Evolutionary conservation across 2,329 filamentous ascomycete genomes (phyloP).

Genomic region (Plenodomus biglobosus): DNA sequence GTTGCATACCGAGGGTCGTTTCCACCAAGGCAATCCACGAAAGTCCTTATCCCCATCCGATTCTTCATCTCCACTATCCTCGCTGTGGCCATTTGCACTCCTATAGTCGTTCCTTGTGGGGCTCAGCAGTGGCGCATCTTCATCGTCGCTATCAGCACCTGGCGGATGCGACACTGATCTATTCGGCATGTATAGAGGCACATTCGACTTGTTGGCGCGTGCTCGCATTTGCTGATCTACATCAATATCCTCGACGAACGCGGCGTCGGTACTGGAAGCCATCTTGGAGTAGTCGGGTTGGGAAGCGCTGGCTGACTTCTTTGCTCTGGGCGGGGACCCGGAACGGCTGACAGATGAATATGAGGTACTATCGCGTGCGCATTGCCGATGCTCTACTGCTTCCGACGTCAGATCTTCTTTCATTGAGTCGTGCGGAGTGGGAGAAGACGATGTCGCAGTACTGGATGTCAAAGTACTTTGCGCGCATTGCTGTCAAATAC

Average conservation of each 20-base stretch:
- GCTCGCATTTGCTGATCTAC: slow-evolving; percentile 28
- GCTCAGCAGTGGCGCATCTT: slow-evolving; percentile 34
- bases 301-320: background rate
- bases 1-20: slow-evolving; percentile 53
- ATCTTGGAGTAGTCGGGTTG: slow-evolving; percentile 8
- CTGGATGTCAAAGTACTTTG: background rate
- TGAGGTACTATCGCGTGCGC: slow-evolving; percentile 14
- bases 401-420: slow-evolving; percentile 5
- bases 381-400: slow-evolving; percentile 18
- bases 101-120: slow-evolving; percentile 14
- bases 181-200: slow-evolving; percentile 8
- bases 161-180: slow-evolving; percentile 20
- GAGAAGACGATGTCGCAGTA: background rate
- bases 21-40: slow-evolving; percentile 52
- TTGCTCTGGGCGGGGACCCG: slow-evolving; percentile 5
- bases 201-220: slow-evolving; percentile 16
- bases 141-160: slow-evolving; percentile 17
- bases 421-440: background rate
- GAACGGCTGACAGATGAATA: slow-evolving; percentile 4
- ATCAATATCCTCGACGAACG: slow-evolving; percentile 34
- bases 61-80: slow-evolving; percentile 16
- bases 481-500: slow-evolving; percentile 6
- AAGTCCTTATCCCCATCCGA: slow-evolving; percentile 45
- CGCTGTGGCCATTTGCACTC: slow-evolving; percentile 9
- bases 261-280: slow-evolving; percentile 30